phyloP scores from a whole-genome alignment of 495 filamentous ascomycete genomes.

The Neurospora pannonica region DNA sequence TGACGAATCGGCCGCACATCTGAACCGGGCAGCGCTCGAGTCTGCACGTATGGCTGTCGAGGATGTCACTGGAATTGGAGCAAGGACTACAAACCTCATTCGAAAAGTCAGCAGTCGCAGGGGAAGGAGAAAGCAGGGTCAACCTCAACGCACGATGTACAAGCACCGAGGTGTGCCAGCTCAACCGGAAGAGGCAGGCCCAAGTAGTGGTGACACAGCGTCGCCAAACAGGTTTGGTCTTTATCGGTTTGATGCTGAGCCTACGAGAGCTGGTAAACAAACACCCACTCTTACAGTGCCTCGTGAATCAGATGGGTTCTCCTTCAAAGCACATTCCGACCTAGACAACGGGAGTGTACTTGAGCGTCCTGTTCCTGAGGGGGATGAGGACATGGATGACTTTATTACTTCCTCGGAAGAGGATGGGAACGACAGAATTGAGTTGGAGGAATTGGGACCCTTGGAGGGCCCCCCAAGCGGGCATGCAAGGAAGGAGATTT shows the following conservation, averaged over 20 bases:
- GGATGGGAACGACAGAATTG: background rate
- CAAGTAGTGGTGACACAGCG: background rate
- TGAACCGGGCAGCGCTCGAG: conserved; percentile 31
- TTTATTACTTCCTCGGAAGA: conserved; percentile 12
- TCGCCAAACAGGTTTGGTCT: background rate
- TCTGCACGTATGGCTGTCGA: conserved; percentile 26
- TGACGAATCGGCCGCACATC: conserved; percentile 28
- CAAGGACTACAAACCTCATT: conserved; percentile 23
- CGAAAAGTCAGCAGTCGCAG: conserved; percentile 27
- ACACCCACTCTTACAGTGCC: background rate
- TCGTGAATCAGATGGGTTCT: background rate
- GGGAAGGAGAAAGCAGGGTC: conserved; percentile 4
- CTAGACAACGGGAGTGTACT: background rate
- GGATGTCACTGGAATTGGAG: conserved; percentile 21
- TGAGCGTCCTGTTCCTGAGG: background rate
- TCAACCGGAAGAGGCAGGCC: background rate
- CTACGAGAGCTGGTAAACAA: background rate
- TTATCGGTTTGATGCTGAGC: background rate
- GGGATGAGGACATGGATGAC: conserved; percentile 12
- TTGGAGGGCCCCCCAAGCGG: background rate
- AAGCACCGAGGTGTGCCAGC: background rate
- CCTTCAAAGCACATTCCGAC: background rate
- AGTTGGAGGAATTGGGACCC: background rate
- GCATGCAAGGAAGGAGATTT: background rate
- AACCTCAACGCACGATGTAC: background rate